Base-by-base conservation (phyloP, 2,329 filamentous ascomycete species). In the Ilyonectria robusta region DNA sequence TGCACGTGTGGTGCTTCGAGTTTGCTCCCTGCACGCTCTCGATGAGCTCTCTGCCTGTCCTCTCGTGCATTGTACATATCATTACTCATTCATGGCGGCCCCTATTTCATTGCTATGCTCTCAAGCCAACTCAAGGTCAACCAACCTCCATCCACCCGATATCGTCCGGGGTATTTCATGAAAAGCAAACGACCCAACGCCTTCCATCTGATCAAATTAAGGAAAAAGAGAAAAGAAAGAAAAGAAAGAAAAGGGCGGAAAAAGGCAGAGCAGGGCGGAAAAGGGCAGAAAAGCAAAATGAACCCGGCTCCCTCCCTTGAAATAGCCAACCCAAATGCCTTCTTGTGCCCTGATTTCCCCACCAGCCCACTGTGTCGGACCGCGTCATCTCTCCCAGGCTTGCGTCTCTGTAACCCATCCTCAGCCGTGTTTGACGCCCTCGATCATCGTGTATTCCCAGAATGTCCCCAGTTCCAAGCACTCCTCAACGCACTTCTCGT, bases 401-500 rank as follows among this genome's bases (percentile, higher is more conserved):
- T 23, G 5, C 4, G 10, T 21, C 29, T 35, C n/a, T 21, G 29
- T 35, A 33, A 11, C 19, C 31, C 42, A 35, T 17, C 31, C 55
- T 64, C 53, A 33, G 21, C n/a, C 59, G 2, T 66, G 82, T 72
- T 88, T 90, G 31, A 89, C 82, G 1, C 85, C 88, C 62, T 88
- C 83, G 64, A 91, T 86, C 21, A 88, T 78, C 58, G 84, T 84
- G 72, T 89, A 90, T 69, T 90, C 86, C 87, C 88, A 91, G 61
- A 83, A 82, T 0, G 89, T 91, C 5, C 84, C 84, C 67, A 86
- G 75, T 61, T 84, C 78, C 17, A 84, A 74, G 66, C 89, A 91
- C 76, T 91, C 89, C 46, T 85, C 81, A 2, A 89, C 78, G 63
- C 87, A 88, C 1, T 78, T 82, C 13, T 81, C 77, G 35, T 90